Base-by-base conservation (phyloP, 192 early-diverging fungal species). In the Ramicandelaber brevisporus region DNA sequence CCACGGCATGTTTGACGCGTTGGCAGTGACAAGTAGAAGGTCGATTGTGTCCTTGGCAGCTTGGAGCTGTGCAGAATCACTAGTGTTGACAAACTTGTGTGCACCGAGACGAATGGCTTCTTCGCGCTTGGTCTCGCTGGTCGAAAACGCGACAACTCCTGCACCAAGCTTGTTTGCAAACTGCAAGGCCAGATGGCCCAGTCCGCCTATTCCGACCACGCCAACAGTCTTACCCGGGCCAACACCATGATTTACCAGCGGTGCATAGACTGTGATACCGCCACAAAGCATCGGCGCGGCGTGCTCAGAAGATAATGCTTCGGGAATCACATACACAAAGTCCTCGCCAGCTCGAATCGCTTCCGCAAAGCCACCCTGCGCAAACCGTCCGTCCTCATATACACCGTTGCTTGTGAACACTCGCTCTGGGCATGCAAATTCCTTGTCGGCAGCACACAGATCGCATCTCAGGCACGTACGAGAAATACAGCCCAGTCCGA, bases 121-220 rank as follows among this genome's bases (percentile, higher is more conserved):
- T 7, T 31, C 17, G 17, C 30, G 17, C 21, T 31, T 31, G 14
- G 10, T 13, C 7, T 14, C 14, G 5, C 10, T 18, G 2, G 30
- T 18, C 19, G 30, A 21, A 13, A 31, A 18, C 6, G 30, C 30
- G n/a, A 20, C 21, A 3, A 31, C 30, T 6, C 21, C 17, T 17
- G 30, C 30, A 8, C 30, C 30, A 7, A 31, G 17, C 8, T 8
- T 20, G 5, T 13, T 6, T 8, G 30, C 30, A 20, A 31, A 31
- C 8, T 18, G 14, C 19, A 31, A 9, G 30, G 30, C 30, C 18
- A 31, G 2, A 20, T 31, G 30, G 6, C 66, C 61, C 20, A 75
- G 38, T 24, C 69, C 69, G 5, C 73, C 73, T n/a, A 77, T 38
- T 16, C 73, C 73, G 25, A 70, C 48, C 1, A 77, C 46, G n/a